Evolutionary conservation across 2,329 filamentous ascomycete genomes (phyloP).

Genomic region (Plectosphaerella plurivora): DNA sequence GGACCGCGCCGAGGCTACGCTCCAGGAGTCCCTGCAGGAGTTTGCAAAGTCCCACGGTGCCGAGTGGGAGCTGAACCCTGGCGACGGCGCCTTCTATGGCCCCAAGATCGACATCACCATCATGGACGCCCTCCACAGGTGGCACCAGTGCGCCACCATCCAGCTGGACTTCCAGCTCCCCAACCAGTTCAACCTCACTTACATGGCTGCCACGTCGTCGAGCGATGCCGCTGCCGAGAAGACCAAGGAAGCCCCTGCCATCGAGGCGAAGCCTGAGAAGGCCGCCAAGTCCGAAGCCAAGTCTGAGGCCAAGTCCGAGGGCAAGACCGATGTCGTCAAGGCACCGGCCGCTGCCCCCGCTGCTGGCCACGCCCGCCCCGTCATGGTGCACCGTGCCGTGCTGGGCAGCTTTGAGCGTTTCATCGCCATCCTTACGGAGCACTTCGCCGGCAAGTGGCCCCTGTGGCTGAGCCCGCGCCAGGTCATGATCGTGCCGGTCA

Average conservation of each 20-base stretch:
- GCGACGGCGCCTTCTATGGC: slow-evolving; percentile 96
- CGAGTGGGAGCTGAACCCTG: slow-evolving; percentile 86
- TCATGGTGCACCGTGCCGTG: slow-evolving; percentile 87
- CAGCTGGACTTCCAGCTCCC: slow-evolving; percentile 77
- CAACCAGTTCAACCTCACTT: slow-evolving; percentile 1
- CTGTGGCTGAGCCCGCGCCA: slow-evolving; percentile 86
- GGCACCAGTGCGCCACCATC: slow-evolving; percentile 70
- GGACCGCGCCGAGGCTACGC: slow-evolving; percentile 79
- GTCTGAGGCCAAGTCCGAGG: slow-evolving; percentile 33
- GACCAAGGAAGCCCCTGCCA: slow-evolving; percentile 11
- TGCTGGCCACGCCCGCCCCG: slow-evolving; percentile 70
- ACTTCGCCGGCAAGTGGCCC: slow-evolving; percentile 84
- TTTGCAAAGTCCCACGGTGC: slow-evolving; percentile 58
- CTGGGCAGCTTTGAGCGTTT: slow-evolving; percentile 57
- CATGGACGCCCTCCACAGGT: slow-evolving; percentile 68
- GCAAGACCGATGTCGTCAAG: slow-evolving; percentile 38
- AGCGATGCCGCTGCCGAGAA: slow-evolving; percentile 16
- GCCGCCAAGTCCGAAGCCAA: slow-evolving; percentile 30
- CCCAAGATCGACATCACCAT: slow-evolving; percentile 98
- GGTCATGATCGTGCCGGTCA: slow-evolving; percentile 56
- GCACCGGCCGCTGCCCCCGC: slow-evolving; percentile 36
- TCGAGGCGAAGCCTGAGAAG: slow-evolving; percentile 17
- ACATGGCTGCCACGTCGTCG: not conserved
- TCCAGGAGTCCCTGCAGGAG: slow-evolving; percentile 73
- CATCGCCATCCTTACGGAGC: slow-evolving; percentile 67